Evolutionary conservation across 2,329 filamentous ascomycete genomes (phyloP).

Genomic region (Scleromitrula shiraiana): DNA sequence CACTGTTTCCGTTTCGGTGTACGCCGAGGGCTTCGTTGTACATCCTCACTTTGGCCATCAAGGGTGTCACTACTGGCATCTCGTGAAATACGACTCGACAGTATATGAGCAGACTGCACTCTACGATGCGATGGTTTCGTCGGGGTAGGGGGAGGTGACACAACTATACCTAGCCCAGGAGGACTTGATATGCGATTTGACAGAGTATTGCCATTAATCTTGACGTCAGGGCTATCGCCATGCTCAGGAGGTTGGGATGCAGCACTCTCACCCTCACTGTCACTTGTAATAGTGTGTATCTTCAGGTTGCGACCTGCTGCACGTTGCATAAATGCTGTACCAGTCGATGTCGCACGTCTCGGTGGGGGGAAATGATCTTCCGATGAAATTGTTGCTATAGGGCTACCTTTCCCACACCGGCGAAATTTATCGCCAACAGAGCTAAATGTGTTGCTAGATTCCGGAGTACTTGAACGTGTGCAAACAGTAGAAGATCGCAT

Average conservation of each 20-base stretch:
- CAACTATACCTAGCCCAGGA: conserved; percentile 15
- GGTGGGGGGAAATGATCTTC: conserved; percentile 24
- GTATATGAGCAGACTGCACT: conserved; percentile 20
- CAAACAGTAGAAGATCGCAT: conserved; percentile 11
- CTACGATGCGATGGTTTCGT: conserved; percentile 17
- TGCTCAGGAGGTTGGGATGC: conserved; percentile 8
- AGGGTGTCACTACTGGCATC: neutral
- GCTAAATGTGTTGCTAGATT: conserved; percentile 16
- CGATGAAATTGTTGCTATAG: conserved; percentile 8
- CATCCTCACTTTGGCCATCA: neutral
- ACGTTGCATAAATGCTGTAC: conserved; percentile 39
- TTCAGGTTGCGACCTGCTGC: conserved; percentile 22
- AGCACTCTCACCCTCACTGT: conserved; percentile 23
- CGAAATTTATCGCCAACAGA: conserved; percentile 19
- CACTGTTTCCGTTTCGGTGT: conserved; percentile 17
- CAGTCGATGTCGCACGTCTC: conserved; percentile 38
- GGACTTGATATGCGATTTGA: conserved; percentile 13
- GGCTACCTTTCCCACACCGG: conserved; percentile 15
- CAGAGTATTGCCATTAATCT: neutral
- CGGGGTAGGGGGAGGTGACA: conserved; percentile 16
- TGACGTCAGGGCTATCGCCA: neutral
- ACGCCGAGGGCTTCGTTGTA: conserved; percentile 2
- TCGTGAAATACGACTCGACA: conserved; percentile 9
- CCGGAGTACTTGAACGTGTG: conserved; percentile 19
- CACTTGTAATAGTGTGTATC: conserved; percentile 21